Evolutionary conservation across 2,329 filamentous ascomycete genomes (phyloP), one percentile per base, ranked within the genome.

Genomic region (Phyllosticta citriasiana): DNA sequence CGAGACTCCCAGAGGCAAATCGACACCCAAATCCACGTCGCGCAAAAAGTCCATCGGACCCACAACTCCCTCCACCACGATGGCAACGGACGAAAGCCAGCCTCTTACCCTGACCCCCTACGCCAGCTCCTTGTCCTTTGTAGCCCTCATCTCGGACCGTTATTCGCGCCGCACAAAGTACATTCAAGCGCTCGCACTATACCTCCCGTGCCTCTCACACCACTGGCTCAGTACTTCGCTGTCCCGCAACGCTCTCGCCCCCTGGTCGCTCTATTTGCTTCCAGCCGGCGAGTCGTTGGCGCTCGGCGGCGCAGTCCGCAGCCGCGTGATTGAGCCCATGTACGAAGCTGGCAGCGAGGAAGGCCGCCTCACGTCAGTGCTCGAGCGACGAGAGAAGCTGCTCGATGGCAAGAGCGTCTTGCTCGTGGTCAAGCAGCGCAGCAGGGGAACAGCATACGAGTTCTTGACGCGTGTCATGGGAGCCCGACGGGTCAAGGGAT

Each of bases 151-250:
- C 63, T 88, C 92, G 0, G 90, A 97, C 69, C 83, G 84, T 4
- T 88, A 96, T 71, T 94, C 89, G 6, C 85, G 93, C 55, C 91
- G 91, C 64, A 84, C 86, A 57, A 99, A 97, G 71, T 97, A 94
- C 72, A 89, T 97, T 80, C 92, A 97, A 75, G 94, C 94, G 0
- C 82, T 99, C 2, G 92, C 94, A 0, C 82, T 99, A 0, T 91
- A 90, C 0, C 76, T 99, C 0, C 94, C 94, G 0, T 96, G 92
- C 68, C 79, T 99, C 1, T 88, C 90, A 5, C 82, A 85, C 5
- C 86, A 87, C 60, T 99, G 94, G 93, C 78, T 96, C 55, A 80
- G 83, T 26, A 82, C 88, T 57, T 96, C 89, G 64, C 73, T 93
- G 2, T 73, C 79, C 0, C 83, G 83, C 33, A 78, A 79, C 5